Evolutionary conservation across 768 basidiomycete species (phyloP).

Genomic region (Trichaptum fuscoviolaceum): DNA sequence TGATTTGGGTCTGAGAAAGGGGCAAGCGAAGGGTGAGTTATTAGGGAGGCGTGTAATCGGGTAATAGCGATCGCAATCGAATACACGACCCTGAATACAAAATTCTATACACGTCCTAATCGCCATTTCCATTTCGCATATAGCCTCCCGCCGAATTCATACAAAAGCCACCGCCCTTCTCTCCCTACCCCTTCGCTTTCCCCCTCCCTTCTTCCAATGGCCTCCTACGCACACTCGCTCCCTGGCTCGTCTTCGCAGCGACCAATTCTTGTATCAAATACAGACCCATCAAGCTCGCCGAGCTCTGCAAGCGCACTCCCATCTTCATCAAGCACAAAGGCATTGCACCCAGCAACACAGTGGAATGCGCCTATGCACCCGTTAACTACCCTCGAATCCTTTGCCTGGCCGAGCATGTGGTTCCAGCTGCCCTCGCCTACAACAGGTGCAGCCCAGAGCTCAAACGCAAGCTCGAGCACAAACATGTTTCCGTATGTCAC

Average conservation of each 20-base stretch:
- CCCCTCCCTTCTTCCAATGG: slow-evolving; percentile 3
- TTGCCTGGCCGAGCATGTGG: neutral
- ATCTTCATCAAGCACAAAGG: neutral
- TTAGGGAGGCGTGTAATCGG: neutral
- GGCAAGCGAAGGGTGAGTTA: neutral
- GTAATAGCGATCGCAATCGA: neutral
- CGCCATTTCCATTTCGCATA: slow-evolving; percentile 6
- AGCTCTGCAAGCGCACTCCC: neutral
- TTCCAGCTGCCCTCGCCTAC: neutral
- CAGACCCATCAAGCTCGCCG: slow-evolving; percentile 8
- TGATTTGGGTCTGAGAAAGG: neutral
- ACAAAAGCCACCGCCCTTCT: slow-evolving; percentile 1
- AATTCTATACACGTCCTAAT: slow-evolving; percentile 1
- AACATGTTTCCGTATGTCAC: slow-evolving; percentile 1
- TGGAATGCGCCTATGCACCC: neutral
- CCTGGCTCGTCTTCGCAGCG: slow-evolving; percentile 6
- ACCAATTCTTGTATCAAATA: slow-evolving; percentile 8
- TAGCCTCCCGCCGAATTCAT: slow-evolving; percentile 5
- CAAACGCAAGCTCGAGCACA: neutral
- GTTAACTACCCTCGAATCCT: neutral
- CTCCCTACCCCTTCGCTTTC: slow-evolving; percentile 3
- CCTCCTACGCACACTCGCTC: slow-evolving; percentile 5
- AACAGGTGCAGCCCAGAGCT: neutral
- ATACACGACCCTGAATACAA: neutral
- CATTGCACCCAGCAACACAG: neutral